Evolutionary conservation across 345 rosid species (phyloP), one percentile per base, ranked within the genome.

Genomic region (Hypericum androsaemum): DNA sequence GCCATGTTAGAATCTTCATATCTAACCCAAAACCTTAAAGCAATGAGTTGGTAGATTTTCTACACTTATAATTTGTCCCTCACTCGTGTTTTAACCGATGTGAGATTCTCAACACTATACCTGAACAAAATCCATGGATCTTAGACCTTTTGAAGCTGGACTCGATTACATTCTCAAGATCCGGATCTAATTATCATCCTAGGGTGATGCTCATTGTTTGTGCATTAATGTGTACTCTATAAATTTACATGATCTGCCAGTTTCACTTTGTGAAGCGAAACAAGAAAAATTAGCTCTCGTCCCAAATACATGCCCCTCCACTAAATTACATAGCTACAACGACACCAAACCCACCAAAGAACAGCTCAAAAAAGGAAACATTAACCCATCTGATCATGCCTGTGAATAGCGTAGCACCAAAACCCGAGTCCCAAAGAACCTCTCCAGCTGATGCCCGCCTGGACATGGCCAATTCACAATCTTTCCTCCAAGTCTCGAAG

Each of bases 241-340:
- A 80, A 74, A 74, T 70, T 64, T 64, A 63, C 67, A 66, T 58
- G 68, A 22, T 22, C 83, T 60, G 62, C 66, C 60, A 58, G 57
- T 69, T 77, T 80, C 86, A 59, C 60, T 69, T 66, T 72, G 74
- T 64, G 74, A 71, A 67, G 73, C 65, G 63, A 77, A 68, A 69
- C 47, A 45, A 65, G 53, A 63, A 68, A 59, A 62, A 54, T 52
- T 57, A 70, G 38, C 63, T 60, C 56, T 54, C 68, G 59, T 58
- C 73, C 58, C 69, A 22, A 22, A 22, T 22, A 22, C 32, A 1
- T 22, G 32, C 32, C 57, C 52, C 37, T 66, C 56, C 67, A 52
- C 58, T 55, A 44, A 10, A 53, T 22, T 46, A 67, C 8, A 15
- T 54, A 44, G 14, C 38, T 4, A 36, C 49, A 43, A n/a, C 64